Evolutionary conservation across 2,329 filamentous ascomycete species (phyloP), one percentile per base, ranked within the genome.

Genomic region (Ciborinia camelliae): DNA sequence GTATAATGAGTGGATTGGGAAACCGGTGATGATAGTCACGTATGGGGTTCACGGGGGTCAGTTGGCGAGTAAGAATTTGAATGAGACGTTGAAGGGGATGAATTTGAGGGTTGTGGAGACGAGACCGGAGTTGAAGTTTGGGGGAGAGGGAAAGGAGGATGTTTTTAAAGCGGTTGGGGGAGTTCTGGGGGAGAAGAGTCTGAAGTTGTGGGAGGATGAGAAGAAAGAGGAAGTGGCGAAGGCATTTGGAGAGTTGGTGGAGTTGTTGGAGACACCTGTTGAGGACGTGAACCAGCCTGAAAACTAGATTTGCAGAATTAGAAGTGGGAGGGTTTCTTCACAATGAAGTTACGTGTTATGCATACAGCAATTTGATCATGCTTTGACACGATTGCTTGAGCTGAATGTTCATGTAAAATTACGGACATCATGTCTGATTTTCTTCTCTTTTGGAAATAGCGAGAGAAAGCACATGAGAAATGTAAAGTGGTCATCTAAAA

Each of bases 1-100:
- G 1, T 80, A 78, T 68, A 75, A 85, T 69, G 85, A 86, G 71
- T 86, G 83, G 82, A 78, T 73, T 37, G 81, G 80, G 14, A 86
- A 86, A 71, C 80, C 83, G 0, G 79, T 77, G 20, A 75, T 75
- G 55, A 76, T 86, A 64, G 78, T 86, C 32, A 81, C 78, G 65
- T 86, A 86, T 73, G 84, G 84, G 3, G 77, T 78, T 1, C 67
- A 73, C 2, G 80, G 81, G 45, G 80, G 79, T 30, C 66, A 64
- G 48, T 63, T 63, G 39, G 74, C 76, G 15, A 72, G 67, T 35
- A 72, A 74, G 52, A 70, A 73, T 63, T 69, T 73, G 23, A 69
- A 71, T 59, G 66, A 70, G n/a, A 68, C 68, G 2, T 69, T 77
- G 6, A 52, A 64, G 50, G 66, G 68, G 20, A 71, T 76, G 70